Evolutionary conservation across 495 filamentous ascomycete genomes (phyloP).

Genomic region (Xylaria grammica): DNA sequence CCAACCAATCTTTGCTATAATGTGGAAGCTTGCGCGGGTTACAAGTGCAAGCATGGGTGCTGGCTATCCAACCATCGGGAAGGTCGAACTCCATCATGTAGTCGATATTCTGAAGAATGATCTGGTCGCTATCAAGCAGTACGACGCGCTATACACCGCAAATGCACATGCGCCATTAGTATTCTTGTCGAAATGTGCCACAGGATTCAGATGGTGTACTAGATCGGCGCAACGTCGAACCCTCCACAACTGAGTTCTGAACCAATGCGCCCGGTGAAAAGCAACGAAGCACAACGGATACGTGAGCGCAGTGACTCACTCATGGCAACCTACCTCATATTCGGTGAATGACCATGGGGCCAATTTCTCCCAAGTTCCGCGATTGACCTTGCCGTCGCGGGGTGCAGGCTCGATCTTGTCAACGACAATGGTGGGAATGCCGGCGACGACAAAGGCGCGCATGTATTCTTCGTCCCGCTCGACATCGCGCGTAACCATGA

Average conservation of each 20-base stretch:
- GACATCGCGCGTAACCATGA: slow-evolving; percentile 47
- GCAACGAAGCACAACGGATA: background rate
- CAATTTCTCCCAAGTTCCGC: slow-evolving; percentile 50
- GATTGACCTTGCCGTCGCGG: slow-evolving; percentile 45
- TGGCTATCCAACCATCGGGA: slow-evolving; percentile 42
- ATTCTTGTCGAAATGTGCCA: background rate
- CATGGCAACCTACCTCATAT: slow-evolving; percentile 39
- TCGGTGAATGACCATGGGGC: slow-evolving; percentile 49
- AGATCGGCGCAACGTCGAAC: background rate
- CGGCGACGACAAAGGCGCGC: slow-evolving; percentile 45
- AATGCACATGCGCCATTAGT: slow-evolving; percentile 8
- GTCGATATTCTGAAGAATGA: slow-evolving; percentile 48
- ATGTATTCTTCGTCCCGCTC: slow-evolving; percentile 46
- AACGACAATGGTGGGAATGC: slow-evolving; percentile 46
- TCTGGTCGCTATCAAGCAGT: slow-evolving; percentile 47
- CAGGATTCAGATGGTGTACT: background rate
- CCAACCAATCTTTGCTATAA: slow-evolving; percentile 43
- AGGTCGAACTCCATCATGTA: slow-evolving; percentile 46
- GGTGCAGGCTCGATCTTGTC: slow-evolving; percentile 45
- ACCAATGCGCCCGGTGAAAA: slow-evolving; percentile 8
- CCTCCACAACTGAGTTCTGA: background rate
- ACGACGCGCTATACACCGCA: slow-evolving; percentile 39
- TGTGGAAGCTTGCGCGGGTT: slow-evolving; percentile 46
- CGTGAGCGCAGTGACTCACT: background rate
- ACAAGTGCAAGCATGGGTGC: slow-evolving; percentile 44